Percentiles rank a stretch among this genome's conserved stretches.
These are phyloP conservation scores for Xerocomellus amylosporus DNA, from an alignment of 768 basidiomycete genomes.

Conservation along the genomic window DNA sequence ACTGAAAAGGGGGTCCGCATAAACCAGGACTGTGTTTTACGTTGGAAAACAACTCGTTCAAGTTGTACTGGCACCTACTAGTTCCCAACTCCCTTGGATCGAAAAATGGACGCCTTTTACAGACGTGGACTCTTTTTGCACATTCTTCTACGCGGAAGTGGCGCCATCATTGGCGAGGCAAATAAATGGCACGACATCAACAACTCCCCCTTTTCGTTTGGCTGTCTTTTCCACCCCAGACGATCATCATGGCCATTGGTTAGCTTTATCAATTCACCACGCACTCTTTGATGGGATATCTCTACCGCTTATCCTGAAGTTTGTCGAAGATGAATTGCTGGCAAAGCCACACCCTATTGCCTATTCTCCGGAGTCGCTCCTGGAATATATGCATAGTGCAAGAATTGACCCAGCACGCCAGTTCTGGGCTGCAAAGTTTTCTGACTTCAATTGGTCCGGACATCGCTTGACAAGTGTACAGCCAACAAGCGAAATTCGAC, in stretches of 20 bases:
- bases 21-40: slow-evolving; percentile 31
- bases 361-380: slow-evolving; percentile 15
- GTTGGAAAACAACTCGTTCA: slow-evolving; percentile 30
- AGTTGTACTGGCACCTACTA: slow-evolving; percentile 21
- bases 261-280: slow-evolving; percentile 34
- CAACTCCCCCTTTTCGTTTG: slow-evolving; percentile 18
- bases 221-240: slow-evolving; percentile 6
- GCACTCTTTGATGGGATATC: slow-evolving; percentile 35
- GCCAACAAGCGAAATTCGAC: slow-evolving; percentile 7
- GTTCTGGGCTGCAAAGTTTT: slow-evolving; percentile 28
- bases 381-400: slow-evolving; percentile 22
- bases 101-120: slow-evolving; percentile 8
- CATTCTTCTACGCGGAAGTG: slow-evolving; percentile 20
- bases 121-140: slow-evolving; percentile 17
- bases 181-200: slow-evolving; percentile 22
- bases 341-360: slow-evolving; percentile 6
- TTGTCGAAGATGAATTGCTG: slow-evolving; percentile 24
- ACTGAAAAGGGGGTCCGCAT: neutral
- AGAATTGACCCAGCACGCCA: slow-evolving; percentile 12
- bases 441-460: slow-evolving; percentile 19
- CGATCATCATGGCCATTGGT: neutral
- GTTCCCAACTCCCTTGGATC: slow-evolving; percentile 15
- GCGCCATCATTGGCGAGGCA: slow-evolving; percentile 22
- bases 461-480: slow-evolving; percentile 1
- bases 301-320: slow-evolving; percentile 28